phyloP scores from a whole-genome alignment of 805 yeast genomes.

The Candida takata region DNA sequence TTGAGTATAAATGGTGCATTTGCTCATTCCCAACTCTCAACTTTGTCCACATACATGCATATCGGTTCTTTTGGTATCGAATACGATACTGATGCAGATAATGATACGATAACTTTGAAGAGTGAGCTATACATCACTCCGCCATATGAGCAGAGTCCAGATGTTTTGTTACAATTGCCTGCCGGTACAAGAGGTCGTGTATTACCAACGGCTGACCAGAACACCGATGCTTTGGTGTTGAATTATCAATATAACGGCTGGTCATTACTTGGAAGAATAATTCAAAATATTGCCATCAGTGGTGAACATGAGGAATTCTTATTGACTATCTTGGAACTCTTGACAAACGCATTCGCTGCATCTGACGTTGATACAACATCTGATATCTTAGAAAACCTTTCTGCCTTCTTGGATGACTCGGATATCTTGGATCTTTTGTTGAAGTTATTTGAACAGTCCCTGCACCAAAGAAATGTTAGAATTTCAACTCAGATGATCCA shows the following conservation, averaged over 20 bases:
- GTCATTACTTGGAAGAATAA: conserved; percentile 72
- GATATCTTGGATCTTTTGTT: conserved; percentile 59
- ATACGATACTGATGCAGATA: conserved; percentile 39
- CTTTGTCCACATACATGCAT: conserved; percentile 57
- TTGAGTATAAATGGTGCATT: conserved; percentile 57
- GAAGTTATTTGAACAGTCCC: conserved; percentile 59
- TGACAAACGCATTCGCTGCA: conserved; percentile 40
- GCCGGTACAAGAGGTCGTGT: conserved; percentile 66
- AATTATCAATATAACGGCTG: conserved; percentile 76
- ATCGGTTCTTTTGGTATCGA: conserved; percentile 29
- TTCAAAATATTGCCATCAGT: conserved; percentile 46
- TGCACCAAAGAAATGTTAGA: conserved; percentile 45
- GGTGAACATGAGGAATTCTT: conserved; percentile 35
- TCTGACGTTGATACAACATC: conserved; percentile 34
- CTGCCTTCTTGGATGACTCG: conserved; percentile 43
- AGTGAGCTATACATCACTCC: conserved; percentile 45
- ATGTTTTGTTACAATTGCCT: conserved; percentile 38
- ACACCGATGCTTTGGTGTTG: conserved; percentile 49
- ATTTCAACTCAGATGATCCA: conserved; percentile 39
- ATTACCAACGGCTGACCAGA: conserved; percentile 41
- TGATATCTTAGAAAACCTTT: conserved; percentile 28
- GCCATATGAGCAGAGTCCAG: conserved; percentile 44
- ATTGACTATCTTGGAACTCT: conserved; percentile 42
- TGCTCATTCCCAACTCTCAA: conserved; percentile 56
- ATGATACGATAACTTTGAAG: conserved; percentile 46